phyloP scores from a whole-genome alignment of 768 basidiomycete genomes.

The Lepiota subincarnata region DNA sequence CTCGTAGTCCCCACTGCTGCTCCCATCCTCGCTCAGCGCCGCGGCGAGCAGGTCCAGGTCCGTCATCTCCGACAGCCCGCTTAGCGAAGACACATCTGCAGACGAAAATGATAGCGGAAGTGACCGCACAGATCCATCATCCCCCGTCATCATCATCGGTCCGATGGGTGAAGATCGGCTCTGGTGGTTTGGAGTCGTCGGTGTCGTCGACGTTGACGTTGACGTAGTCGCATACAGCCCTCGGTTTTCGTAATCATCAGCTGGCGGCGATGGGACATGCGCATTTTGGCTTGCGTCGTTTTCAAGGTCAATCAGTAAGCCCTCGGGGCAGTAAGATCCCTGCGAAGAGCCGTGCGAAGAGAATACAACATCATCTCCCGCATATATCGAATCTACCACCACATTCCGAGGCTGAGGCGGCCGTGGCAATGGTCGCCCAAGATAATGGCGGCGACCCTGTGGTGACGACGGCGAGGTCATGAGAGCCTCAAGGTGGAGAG shows the following conservation, averaged over 20 bases:
- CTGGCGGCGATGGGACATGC: conserved; percentile 10
- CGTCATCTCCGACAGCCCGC: conserved; percentile 11
- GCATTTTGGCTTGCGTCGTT: conserved; percentile 24
- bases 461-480: conserved; percentile 18
- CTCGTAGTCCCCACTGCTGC: conserved; percentile 1
- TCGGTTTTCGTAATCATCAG: conserved; percentile 14
- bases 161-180: not conserved
- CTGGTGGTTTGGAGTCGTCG: not conserved
- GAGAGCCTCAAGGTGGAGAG: conserved; percentile 16
- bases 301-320: conserved; percentile 53
- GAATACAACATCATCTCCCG: conserved; percentile 1
- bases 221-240: conserved; percentile 9
- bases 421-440: conserved; percentile 53
- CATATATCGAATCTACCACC: conserved; percentile 14
- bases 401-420: conserved; percentile 33
- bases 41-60: not conserved
- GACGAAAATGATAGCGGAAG: conserved; percentile 12
- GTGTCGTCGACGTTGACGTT: not conserved
- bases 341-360: conserved; percentile 1
- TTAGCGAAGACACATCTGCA: conserved; percentile 1
- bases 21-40: not conserved
- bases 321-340: conserved; percentile 35
- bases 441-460: conserved; percentile 40
- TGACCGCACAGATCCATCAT: conserved; percentile 15
- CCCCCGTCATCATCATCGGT: not conserved